phyloP scores from a whole-genome alignment of 495 filamentous ascomycete species.

The Penicillium odoratum region DNA sequence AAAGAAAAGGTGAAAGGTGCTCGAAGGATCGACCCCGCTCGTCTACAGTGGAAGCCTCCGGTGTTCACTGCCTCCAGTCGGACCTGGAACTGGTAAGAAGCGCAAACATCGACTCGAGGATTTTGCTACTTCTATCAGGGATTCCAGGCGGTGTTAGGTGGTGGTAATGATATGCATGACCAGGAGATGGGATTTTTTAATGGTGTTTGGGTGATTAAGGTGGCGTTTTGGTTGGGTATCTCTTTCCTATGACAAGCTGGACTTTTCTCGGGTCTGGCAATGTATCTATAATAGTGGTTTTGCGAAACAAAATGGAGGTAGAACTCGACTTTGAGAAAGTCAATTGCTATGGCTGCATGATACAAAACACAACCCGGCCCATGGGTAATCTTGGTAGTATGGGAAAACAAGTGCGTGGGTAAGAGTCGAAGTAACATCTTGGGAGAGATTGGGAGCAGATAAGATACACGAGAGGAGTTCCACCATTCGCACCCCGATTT shows the following conservation, averaged over 20 bases:
- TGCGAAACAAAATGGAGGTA: neutral
- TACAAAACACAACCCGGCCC: constrained; percentile 8
- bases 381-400: constrained; percentile 2
- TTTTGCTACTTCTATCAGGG: neutral
- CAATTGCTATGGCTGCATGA: constrained; percentile 13
- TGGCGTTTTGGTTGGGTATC: constrained; percentile 4
- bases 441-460: neutral
- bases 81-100: constrained; percentile 88
- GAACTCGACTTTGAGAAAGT: constrained; percentile 5
- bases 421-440: neutral
- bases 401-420: constrained; percentile 1
- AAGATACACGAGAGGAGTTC: neutral
- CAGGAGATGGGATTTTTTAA: constrained; percentile 6
- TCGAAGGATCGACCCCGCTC: constrained; percentile 72
- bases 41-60: constrained; percentile 92
- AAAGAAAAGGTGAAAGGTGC: constrained; percentile 76
- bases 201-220: constrained; percentile 8
- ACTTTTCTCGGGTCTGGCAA: neutral
- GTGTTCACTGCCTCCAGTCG: constrained; percentile 85
- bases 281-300: neutral
- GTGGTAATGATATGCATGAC: neutral
- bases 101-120: neutral
- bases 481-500: neutral
- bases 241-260: constrained; percentile 1
- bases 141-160: neutral